phyloP scores from a whole-genome alignment of 73 alveolate species.

The Loxodes magnus region DNA sequence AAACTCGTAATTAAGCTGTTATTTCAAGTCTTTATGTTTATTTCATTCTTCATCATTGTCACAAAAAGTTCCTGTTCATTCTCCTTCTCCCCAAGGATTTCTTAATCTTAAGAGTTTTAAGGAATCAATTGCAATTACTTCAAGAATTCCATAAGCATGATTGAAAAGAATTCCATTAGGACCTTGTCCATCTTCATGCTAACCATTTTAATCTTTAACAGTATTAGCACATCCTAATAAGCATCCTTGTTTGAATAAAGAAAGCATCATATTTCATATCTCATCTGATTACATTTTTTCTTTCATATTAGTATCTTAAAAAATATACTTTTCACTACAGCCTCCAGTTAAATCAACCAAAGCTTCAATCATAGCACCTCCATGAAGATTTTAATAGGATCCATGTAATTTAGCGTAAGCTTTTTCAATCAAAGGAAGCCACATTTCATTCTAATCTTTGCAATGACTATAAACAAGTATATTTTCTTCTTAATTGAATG shows the following conservation, averaged over 20 bases:
- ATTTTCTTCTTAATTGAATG: conserved; percentile 78
- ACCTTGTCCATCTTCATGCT: conserved; percentile 91
- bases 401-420: conserved; percentile 97
- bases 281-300: conserved; percentile 69
- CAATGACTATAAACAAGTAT: conserved; percentile 75
- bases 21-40: conserved; percentile 92
- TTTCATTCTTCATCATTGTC: conserved; percentile 99
- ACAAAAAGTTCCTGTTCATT: conserved; percentile 96
- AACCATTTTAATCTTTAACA: conserved; percentile 85
- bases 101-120: conserved; percentile 83
- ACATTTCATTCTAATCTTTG: conserved; percentile 92
- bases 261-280: conserved; percentile 76
- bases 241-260: conserved; percentile 64
- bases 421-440: conserved; percentile 97
- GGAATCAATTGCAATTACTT: conserved; percentile 82
- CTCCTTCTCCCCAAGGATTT: conserved; percentile 98
- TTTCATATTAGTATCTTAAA: conserved; percentile 72
- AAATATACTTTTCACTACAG: conserved; percentile 71
- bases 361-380: conserved; percentile 88
- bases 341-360: conserved; percentile 98
- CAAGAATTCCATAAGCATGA: conserved; percentile 90
- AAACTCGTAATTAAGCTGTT: conserved; percentile 86
- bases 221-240: conserved; percentile 91
- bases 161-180: conserved; percentile 88
- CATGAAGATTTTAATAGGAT: conserved; percentile 81